Evolutionary conservation across 1,284 basidiomycete species (phyloP), one percentile per base, ranked within the genome.

Genomic region (Ganoderma leucocontextum): DNA sequence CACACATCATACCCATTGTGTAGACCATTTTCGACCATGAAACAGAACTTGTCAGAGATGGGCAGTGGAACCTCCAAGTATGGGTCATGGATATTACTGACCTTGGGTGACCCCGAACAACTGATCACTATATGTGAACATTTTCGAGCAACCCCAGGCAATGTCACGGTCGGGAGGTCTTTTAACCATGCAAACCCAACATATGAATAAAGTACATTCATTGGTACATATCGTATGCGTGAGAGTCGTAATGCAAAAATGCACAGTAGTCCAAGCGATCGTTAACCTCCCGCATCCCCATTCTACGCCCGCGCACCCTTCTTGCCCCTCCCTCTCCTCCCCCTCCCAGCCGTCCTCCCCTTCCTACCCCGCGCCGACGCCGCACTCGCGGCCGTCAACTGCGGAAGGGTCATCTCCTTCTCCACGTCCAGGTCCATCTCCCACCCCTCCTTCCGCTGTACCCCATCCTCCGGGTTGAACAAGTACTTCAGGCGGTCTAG

Each of bases 401-500:
- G 71, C 57, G 64, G 67, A 57, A 72, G 63, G 61, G 69, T 72
- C 67, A 72, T 58, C 64, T 72, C 71, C 59, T 38, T 49, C 33
- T 72, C 71, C 44, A 70, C n/a, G 19, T 72, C 69, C 67, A 63
- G 17, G n/a, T 69, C 70, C 41, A 64, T 63, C 39, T 73, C 74
- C 69, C 68, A 74, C 35, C 64, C 66, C 22, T 73, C 71, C 49
- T 64, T 62, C 36, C 60, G 70, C 19, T 65, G 63, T 2, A 44
- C 69, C 33, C 70, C 53, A 15, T 71, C 67, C 72, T 71, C 73
- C 70, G 57, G 67, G 33, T 76, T 74, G 39, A 84, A 72, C 36
- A 84, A 71, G 76, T 65, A 82, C 79, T 83, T 81, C 63, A 89
- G 75, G 73, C 84, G 80, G 71, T 82, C 80, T 77, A 84, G 84